Base-by-base conservation (phyloP, 805 yeast genomes). In the Myxozyma melibiosi region DNA sequence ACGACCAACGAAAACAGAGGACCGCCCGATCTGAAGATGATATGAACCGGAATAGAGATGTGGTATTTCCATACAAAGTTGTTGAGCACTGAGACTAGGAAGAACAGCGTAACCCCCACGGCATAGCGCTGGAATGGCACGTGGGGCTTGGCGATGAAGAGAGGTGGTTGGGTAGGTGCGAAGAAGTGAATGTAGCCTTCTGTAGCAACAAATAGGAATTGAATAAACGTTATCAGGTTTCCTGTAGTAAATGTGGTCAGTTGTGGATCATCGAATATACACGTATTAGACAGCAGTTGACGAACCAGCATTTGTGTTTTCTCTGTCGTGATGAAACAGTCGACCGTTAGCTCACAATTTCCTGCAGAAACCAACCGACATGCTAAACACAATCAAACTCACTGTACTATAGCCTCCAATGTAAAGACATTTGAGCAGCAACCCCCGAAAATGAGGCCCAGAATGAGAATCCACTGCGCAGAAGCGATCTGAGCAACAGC, bases 381-480 rank as follows among this genome's bases (percentile, higher is more conserved):
- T n/a, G n/a, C n/a, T n/a, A 43, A 27, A 28, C 46, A 25, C 42
- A 16, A 30, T 34, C 9, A 69, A 24, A 57, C 60, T 13, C 62
- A 64, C 24, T 68, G 67, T 1, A 85, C 69, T 16, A 86, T 71
- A 25, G 75, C 68, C 67, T 87, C 94, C 49, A 86, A 71, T 0
- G 86, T 76, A 56, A 80, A 73, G 28, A 84, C 90, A 68, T 85
- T 87, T 31, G 83, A 73, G 67, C 94, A 87, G 68, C 94, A 86
- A 2, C 91, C 90, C 0, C 88, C 86, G 66, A 85, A 83, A 11
- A 85, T 80, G 31, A 80, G 72, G 9, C 66, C 53, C 4, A 72
- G 52, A 27, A 68, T 63, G 27, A 62, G 39, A 8, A 62, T 39
- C 60, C 66, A 64, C 22, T 70, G 68, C 20, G 60, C 53, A 3